These are phyloP conservation scores for Effrenium voratum DNA, from an alignment of 73 alveolate species.

Conservation along the genomic window DNA sequence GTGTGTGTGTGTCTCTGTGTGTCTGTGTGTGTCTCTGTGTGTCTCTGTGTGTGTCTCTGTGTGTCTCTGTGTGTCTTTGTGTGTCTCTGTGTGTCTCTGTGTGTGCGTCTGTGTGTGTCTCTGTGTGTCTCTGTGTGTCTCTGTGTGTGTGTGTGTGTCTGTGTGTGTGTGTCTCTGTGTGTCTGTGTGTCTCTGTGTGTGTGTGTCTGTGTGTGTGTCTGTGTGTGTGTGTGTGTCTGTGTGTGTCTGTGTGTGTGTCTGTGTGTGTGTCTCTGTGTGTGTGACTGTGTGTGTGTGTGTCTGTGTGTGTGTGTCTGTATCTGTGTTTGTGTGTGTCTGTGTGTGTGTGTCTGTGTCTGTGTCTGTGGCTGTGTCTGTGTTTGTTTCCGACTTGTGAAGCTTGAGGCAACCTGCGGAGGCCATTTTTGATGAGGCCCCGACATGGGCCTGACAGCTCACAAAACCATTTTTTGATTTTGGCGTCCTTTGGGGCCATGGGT, in stretches of 20 bases:
- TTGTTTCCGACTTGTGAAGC: not conserved
- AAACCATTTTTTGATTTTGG: too few species aligned
- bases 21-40: too few species aligned
- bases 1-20: too few species aligned
- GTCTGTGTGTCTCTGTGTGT: not conserved
- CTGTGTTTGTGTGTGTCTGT: not conserved
- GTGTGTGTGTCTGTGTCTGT: not conserved
- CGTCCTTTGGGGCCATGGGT: too few species aligned
- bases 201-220: not conserved
- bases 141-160: not conserved
- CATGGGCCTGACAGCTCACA: too few species aligned
- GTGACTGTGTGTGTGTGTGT: not conserved
- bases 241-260: not conserved
- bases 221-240: not conserved
- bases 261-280: not conserved
- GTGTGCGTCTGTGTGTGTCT: not conserved
- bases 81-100: not conserved
- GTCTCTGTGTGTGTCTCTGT: too few species aligned
- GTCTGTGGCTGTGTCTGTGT: not conserved
- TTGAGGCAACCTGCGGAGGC: too few species aligned
- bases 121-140: not conserved
- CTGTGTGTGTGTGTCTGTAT: not conserved
- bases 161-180: not conserved
- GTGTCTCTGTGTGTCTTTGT: not conserved
- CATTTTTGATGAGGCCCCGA: too few species aligned